Evolutionary conservation across 208 protist genomes (phyloP).

Genomic region (Trypanosoma platydactyli): DNA sequence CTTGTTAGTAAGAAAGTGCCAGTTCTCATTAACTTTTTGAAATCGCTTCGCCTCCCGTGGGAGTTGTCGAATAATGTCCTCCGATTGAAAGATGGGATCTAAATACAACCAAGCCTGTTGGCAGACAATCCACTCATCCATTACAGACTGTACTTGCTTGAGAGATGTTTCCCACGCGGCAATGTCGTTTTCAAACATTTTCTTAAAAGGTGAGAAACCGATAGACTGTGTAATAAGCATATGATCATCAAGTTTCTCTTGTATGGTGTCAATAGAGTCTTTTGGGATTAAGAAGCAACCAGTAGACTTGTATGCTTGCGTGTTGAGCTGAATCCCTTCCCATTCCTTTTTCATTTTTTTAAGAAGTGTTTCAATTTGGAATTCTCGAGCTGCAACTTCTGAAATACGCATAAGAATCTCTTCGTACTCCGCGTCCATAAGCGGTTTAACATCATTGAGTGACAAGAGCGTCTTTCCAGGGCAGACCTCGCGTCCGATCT

Average conservation of each 20-base stretch:
- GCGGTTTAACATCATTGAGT: conserved; percentile 78
- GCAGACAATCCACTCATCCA: conserved; percentile 95
- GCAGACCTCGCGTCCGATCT: conserved; percentile 89
- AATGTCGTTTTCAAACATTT: conserved; percentile 95
- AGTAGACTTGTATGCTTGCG: conserved; percentile 89
- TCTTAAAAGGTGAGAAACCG: conserved; percentile 96
- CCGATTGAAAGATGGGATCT: conserved; percentile 96
- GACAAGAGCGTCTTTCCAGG: conserved; percentile 86
- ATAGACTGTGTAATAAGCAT: conserved; percentile 96
- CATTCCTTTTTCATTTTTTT: conserved; percentile 95
- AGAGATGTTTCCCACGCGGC: conserved; percentile 90
- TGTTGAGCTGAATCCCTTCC: conserved; percentile 82
- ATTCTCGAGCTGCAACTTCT: conserved; percentile 95
- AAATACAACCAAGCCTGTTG: conserved; percentile 97
- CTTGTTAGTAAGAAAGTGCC: conserved; percentile 88
- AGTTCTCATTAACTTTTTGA: conserved; percentile 93
- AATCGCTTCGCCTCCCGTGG: conserved; percentile 94
- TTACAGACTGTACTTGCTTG: conserved; percentile 85
- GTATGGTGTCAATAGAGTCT: conserved; percentile 90
- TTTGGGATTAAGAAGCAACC: conserved; percentile 93
- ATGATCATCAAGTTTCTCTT: conserved; percentile 96
- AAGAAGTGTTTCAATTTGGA: conserved; percentile 93
- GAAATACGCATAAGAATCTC: conserved; percentile 90
- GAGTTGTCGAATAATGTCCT: conserved; percentile 95
- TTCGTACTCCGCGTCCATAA: conserved; percentile 79